Evolutionary conservation across 78 protist genomes (phyloP).

Genomic region (Speleostelium caveatum): DNA sequence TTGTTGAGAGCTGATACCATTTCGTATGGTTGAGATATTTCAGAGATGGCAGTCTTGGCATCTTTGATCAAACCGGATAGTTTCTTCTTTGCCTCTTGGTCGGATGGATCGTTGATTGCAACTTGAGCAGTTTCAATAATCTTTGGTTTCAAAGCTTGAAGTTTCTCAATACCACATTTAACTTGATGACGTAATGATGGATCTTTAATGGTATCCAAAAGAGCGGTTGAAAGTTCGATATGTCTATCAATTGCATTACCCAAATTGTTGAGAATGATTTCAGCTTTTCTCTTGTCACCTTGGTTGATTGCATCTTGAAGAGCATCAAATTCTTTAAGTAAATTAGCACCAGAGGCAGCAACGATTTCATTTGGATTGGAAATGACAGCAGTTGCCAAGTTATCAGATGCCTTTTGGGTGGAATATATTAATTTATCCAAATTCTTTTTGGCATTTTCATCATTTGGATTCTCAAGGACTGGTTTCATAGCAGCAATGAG

Average conservation of each 20-base stretch:
- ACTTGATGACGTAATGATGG: constrained; percentile 56
- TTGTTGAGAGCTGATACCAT: constrained; percentile 49
- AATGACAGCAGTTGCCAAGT: constrained; percentile 40
- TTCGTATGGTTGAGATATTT: constrained; percentile 52
- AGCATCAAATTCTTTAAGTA: constrained; percentile 46
- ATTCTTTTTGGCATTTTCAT: constrained; percentile 30
- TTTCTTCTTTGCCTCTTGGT: constrained; percentile 30
- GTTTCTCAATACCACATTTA: constrained; percentile 36
- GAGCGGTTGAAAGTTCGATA: constrained; percentile 40
- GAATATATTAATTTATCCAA: constrained; percentile 52
- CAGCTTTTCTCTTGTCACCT: constrained; percentile 56
- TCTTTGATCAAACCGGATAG: constrained; percentile 17
- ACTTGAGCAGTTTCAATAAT: constrained; percentile 34
- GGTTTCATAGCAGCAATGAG: constrained; percentile 64
- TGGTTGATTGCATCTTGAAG: constrained; percentile 36
- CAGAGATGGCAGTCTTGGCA: constrained; percentile 39
- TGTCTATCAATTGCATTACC: constrained; percentile 46
- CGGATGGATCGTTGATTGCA: constrained; percentile 47
- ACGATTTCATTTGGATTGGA: constrained; percentile 62
- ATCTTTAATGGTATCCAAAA: constrained; percentile 33
- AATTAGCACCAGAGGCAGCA: constrained; percentile 59
- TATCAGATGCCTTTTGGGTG: constrained; percentile 58
- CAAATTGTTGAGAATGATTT: constrained; percentile 16
- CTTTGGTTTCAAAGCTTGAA: constrained; percentile 41
- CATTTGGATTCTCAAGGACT: constrained; percentile 62